Evolutionary conservation across 345 rosid species (phyloP), one percentile per base, ranked within the genome.

Genomic region (Linum trigynum): DNA sequence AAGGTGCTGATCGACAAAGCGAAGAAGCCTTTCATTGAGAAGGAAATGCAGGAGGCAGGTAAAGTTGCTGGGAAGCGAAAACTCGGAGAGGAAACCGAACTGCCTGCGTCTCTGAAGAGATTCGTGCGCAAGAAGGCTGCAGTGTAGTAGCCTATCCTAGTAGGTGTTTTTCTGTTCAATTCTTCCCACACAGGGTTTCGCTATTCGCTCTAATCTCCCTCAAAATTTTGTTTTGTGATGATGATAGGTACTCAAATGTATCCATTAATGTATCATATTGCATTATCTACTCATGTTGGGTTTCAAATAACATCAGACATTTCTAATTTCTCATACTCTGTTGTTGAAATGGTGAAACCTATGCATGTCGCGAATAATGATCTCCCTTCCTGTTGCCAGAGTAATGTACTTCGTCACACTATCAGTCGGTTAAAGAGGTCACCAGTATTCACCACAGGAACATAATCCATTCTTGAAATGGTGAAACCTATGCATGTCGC

Each of bases 21-120:
- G 1, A 92, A 90, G 78, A 76, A 85, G 59, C 90, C 88, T 23
- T 85, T 86, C 84, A 61, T 83, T 68, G 97, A 90, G 57, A 82
- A 84, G 66, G 76, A 74, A 51, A 61, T 39, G 67, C 73, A 69
- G 17, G 80, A 69, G 5, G 74, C 72, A 32, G 67, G 65, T 7
- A 69, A 65, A 14, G 11, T 39, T 11, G 65, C 78, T 0, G 74
- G 85, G 85, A 92, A 86, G 81, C 90, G 76, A 71, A 88, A 79
- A 63, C 55, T 69, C 7, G 61, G 77, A 1, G 75, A 75, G 72
- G 89, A 74, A 65, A 73, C 63, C 0, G 82, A 78, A 62, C 71
- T 88, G 42, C 97, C 96, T 0, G 2, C 67, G 4, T 76, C 89
- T 43, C 73, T 88, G 72, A 83, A 78, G 76, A 80, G 91, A 71